Evolutionary conservation across 306 rosid genomes (phyloP).

Genomic region (Malus orientalis): DNA sequence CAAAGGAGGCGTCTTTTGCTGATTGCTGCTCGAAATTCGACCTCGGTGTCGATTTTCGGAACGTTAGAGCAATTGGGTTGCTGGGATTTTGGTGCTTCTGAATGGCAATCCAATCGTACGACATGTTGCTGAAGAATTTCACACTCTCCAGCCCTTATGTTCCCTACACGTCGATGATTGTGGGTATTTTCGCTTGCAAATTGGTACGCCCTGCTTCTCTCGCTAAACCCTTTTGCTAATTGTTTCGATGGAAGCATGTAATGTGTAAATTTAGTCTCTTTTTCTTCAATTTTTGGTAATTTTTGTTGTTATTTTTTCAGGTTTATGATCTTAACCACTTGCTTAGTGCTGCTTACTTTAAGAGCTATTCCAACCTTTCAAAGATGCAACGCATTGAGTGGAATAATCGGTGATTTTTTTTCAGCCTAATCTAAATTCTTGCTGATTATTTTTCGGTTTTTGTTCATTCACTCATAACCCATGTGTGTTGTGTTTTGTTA

Average conservation of each 20-base stretch:
- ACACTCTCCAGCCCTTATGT: conserved; percentile 49
- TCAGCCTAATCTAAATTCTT: conserved; percentile 7
- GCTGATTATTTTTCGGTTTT: conserved; percentile 11
- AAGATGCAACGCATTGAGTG: conserved; percentile 69
- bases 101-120: conserved; percentile 63
- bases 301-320: conserved; percentile 27
- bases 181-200: conserved; percentile 74
- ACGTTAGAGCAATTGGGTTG: conserved; percentile 10
- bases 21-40: neutral
- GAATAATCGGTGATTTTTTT: conserved; percentile 66
- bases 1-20: neutral
- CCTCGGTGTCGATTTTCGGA: neutral
- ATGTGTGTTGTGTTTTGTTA: neutral
- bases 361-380: conserved; percentile 76
- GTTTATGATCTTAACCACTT: conserved; percentile 63
- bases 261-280: neutral
- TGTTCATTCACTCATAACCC: conserved; percentile 3
- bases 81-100: conserved; percentile 40
- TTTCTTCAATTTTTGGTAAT: neutral
- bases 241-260: neutral
- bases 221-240: neutral
- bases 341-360: conserved; percentile 61
- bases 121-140: conserved; percentile 53
- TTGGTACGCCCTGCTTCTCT: conserved; percentile 40
- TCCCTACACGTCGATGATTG: conserved; percentile 59